A percentile compares a stretch with the other conserved stretches of the same genome.
phyloP scores from a whole-genome alignment of 352 stramenopile species.

The Phytopythium chamaehyphon region DNA sequence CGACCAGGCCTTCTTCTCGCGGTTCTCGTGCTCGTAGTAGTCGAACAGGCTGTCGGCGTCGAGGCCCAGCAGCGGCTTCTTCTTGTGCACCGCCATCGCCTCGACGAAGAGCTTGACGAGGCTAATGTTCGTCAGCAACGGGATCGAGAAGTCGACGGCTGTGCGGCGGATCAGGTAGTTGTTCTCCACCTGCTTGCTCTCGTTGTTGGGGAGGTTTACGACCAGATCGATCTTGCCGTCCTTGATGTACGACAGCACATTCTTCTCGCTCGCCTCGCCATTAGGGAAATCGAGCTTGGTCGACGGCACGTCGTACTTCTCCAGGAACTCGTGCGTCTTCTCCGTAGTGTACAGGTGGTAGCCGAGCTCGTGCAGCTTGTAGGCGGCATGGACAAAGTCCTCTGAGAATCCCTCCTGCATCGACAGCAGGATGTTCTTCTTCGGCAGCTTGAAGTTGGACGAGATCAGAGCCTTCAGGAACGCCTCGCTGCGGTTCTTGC shows the following conservation, averaged over 20 bases:
- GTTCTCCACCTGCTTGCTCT: conserved; percentile 88
- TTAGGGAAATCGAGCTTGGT: conserved; percentile 82
- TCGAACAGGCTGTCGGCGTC: conserved; percentile 96
- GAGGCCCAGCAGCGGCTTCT: conserved; percentile 90
- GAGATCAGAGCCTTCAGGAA: conserved; percentile 93
- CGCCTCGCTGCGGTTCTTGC: conserved; percentile 93
- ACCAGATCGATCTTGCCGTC: conserved; percentile 94
- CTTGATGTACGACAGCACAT: conserved; percentile 91
- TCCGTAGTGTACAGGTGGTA: conserved; percentile 95
- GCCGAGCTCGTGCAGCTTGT: conserved; percentile 94
- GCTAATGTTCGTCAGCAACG: conserved; percentile 90
- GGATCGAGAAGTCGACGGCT: conserved; percentile 91
- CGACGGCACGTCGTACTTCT: conserved; percentile 85
- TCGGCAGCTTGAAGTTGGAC: conserved; percentile 81
- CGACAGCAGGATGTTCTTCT: conserved; percentile 96
- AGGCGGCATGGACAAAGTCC: conserved; percentile 94
- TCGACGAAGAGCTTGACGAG: conserved; percentile 92
- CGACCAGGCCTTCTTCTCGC: conserved; percentile 92
- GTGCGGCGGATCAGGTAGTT: conserved; percentile 93
- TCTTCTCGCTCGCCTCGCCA: conserved; percentile 58
- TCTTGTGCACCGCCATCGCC: conserved; percentile 91
- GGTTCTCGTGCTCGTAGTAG: conserved; percentile 94
- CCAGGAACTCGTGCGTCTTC: conserved; percentile 88
- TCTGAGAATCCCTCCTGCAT: conserved; percentile 94
- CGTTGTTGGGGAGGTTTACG: conserved; percentile 89